Evolutionary conservation across 208 protist species (phyloP), one percentile per base, ranked within the genome.

Genomic region (Blastocrithidia nonstop): DNA sequence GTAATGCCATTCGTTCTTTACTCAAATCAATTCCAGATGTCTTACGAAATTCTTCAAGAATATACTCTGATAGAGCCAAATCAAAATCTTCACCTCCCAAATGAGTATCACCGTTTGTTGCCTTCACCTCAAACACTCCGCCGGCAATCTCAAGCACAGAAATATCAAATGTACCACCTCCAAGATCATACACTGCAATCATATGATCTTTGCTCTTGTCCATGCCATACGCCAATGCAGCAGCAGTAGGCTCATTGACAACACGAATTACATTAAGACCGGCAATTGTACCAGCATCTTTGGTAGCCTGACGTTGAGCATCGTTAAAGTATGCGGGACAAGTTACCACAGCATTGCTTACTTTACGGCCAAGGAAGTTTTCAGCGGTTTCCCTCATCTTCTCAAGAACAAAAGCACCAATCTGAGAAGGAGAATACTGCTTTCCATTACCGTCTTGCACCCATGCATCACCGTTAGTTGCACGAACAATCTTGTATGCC

Each of bases 21-120:
- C 50, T 54, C 21, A 99, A 53, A 72, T 98, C 95, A 39, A 97
- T 79, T 15, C 69, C 68, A 19, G 81, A 49, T 44, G 71, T 62
- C 60, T 94, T 96, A 67, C 95, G 92, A 75, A 99, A 98, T 49
- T 96, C 75, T 4, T 57, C 31, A 8, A 94, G 17, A 13, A 99
- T 61, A 49, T 94, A 78, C 33, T 94, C 45, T 4, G 93, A 44
- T 13, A 99, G 28, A 8, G 35, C 45, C 20, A 82, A 61, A 62
- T 99, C 97, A 55, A 99, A 99, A 77, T 99, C 98, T 71, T 99
- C 97, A 29, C 97, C 98, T 38, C 97, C 98, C 7, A 99, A 81
- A 64, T 96, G 95, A 13, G 96, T 99, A 71, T 99, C 96, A 40
- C 97, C 97, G 65, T 98, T 98, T 28, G 97, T 99, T 43, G 80